Percentiles rank a stretch among this genome's conserved stretches.
phyloP scores from a whole-genome alignment of 2,329 filamentous ascomycete genomes.

The Arachnopeziza araneosa region DNA sequence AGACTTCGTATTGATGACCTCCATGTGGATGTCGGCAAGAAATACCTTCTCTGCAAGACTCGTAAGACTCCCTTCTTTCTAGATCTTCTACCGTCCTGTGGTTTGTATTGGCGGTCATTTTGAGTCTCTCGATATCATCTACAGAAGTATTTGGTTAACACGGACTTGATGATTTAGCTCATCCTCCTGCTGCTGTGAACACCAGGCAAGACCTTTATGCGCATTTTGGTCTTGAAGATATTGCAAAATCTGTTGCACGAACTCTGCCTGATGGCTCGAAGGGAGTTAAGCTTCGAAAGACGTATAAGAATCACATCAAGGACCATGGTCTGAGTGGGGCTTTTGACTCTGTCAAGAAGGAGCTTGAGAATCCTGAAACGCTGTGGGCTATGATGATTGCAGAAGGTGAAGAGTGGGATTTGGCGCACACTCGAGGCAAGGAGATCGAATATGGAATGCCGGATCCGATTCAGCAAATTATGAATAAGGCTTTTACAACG shows the following conservation, averaged over 20 bases:
- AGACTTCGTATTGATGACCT: conserved; percentile 58
- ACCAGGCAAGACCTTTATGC: conserved; percentile 53
- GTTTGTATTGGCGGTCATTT: conserved; percentile 8
- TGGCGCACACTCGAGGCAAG: conserved; percentile 47
- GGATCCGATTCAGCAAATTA: conserved; percentile 36
- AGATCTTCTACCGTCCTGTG: conserved; percentile 4
- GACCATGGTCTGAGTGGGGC: conserved; percentile 55
- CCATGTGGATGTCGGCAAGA: conserved; percentile 60
- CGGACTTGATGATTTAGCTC: conserved; percentile 26
- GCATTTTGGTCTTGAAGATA: conserved; percentile 48
- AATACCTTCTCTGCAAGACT: conserved; percentile 62
- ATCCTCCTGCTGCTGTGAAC: conserved; percentile 39
- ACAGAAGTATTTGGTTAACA: conserved; percentile 31
- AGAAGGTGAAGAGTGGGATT: conserved; percentile 53
- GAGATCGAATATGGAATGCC: conserved; percentile 51
- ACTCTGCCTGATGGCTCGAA: conserved; percentile 56
- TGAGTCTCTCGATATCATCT: conserved; percentile 16
- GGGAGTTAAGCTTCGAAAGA: conserved; percentile 62
- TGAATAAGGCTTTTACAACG: conserved; percentile 52
- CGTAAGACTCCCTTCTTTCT: conserved; percentile 53
- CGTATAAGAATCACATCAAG: conserved; percentile 65
- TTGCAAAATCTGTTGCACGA: conserved; percentile 57
- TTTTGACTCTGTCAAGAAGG: conserved; percentile 54
- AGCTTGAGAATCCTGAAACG: conserved; percentile 45
- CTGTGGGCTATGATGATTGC: conserved; percentile 46